Percentiles rank a stretch among this genome's conserved stretches.
These are phyloP conservation scores for Phytophthora capsici DNA, from an alignment of 352 stramenopile species.

Conservation along the genomic window DNA sequence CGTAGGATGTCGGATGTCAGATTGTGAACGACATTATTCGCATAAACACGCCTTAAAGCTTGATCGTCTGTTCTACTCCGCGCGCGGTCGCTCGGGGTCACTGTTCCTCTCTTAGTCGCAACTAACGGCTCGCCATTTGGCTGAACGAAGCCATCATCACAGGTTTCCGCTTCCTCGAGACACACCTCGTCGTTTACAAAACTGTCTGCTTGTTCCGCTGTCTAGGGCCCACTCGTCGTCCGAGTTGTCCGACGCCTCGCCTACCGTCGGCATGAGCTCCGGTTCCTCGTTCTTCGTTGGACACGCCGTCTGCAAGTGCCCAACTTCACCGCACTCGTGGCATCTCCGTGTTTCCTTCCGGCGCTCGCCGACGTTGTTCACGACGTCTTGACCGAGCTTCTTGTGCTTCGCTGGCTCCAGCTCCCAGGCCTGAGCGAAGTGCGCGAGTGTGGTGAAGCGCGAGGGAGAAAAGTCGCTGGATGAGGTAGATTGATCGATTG, in stretches of 20 bases:
- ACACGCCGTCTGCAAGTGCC: not conserved
- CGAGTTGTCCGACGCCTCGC: not conserved
- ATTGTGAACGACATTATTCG: too few relatives aligned
- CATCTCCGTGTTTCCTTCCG: too few relatives aligned
- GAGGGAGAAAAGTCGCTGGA: too few relatives aligned
- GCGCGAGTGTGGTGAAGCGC: too few relatives aligned
- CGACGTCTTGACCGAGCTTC: not conserved
- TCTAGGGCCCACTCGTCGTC: not conserved
- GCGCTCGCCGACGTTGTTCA: not conserved
- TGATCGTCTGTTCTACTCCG: too few relatives aligned
- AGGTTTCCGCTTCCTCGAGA: not conserved
- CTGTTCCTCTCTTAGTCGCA: too few relatives aligned
- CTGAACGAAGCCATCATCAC: not conserved
- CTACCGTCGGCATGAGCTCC: not conserved
- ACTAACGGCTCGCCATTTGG: not conserved
- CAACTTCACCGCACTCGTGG: constrained; percentile 1
- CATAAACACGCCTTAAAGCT: too few relatives aligned
- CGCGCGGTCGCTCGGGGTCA: too few relatives aligned
- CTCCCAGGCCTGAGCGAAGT: not conserved
- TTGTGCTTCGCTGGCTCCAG: not conserved
- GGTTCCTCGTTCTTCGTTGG: not conserved
- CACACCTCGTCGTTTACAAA: not conserved
- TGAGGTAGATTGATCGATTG: too few relatives aligned
- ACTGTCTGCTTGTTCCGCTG: constrained; percentile 5
- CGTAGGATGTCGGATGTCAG: too few relatives aligned